Evolutionary conservation across 2,329 filamentous ascomycete genomes (phyloP).

Genomic region (Arthrobotrys pseudoclavata): DNA sequence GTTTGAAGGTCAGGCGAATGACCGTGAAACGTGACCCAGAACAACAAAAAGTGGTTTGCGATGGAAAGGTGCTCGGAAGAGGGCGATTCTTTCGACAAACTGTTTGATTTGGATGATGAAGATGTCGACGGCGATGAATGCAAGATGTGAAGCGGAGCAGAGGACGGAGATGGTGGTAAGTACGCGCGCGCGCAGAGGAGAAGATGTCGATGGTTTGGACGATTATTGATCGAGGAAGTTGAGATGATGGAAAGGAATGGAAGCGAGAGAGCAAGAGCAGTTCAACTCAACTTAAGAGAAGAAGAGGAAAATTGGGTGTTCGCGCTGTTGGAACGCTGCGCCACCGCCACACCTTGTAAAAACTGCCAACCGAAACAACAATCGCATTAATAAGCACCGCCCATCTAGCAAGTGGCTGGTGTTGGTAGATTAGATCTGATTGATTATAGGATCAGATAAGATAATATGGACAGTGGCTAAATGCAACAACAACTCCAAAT

Average conservation of each 20-base stretch:
- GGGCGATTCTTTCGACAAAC: slow-evolving; percentile 1
- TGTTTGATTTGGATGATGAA: not conserved
- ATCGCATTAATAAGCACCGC: not conserved
- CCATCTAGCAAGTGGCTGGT: too few relatives aligned
- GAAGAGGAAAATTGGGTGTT: slow-evolving; percentile 46
- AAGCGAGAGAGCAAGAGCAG: slow-evolving; percentile 11
- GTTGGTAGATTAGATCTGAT: not conserved
- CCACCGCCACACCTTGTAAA: slow-evolving; percentile 25
- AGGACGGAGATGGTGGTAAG: not conserved
- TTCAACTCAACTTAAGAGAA: not conserved
- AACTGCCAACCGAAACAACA: too few relatives aligned
- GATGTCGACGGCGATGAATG: not conserved
- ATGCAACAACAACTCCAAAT: slow-evolving; percentile 6
- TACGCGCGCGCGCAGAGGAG: slow-evolving; percentile 6
- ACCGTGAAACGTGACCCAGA: slow-evolving; percentile 57
- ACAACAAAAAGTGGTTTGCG: slow-evolving; percentile 50
- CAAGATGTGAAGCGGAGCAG: not conserved
- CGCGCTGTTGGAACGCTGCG: slow-evolving; percentile 40
- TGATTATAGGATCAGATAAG: not conserved
- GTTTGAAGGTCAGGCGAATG: slow-evolving; percentile 32
- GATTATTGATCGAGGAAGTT: not conserved
- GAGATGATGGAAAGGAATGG: slow-evolving; percentile 37
- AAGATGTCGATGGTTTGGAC: not conserved
- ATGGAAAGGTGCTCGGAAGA: slow-evolving; percentile 42
- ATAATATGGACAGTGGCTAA: not conserved